Conservation (phyloP, 1,284 basidiomycete genomes). For the Trichosporon ovoides region DNA sequence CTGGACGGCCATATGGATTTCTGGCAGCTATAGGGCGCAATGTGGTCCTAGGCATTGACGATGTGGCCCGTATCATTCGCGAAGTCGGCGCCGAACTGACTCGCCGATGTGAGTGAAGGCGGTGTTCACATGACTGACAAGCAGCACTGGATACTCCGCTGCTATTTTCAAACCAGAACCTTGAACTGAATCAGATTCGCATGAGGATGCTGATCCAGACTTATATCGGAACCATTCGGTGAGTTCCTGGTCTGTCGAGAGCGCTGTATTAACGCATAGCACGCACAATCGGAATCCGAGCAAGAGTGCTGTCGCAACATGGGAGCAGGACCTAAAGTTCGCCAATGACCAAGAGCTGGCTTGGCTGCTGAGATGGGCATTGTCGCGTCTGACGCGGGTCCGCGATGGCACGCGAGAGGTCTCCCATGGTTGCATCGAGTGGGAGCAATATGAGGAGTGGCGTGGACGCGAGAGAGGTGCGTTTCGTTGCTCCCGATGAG, state of each 20-base stretch:
- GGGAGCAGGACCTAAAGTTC: conserved; percentile 71
- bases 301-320: conserved; percentile 45
- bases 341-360: conserved; percentile 78
- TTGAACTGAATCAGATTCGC: conserved; percentile 68
- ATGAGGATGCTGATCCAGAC: conserved; percentile 68
- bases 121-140: neutral
- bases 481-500: conserved; percentile 27
- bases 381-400: conserved; percentile 64
- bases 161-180: conserved; percentile 77
- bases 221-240: conserved; percentile 56
- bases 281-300: conserved; percentile 51
- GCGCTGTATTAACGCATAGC: conserved; percentile 42
- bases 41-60: conserved; percentile 62
- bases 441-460: conserved; percentile 72
- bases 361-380: conserved; percentile 78
- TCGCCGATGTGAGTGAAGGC: conserved; percentile 52
- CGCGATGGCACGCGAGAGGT: conserved; percentile 52
- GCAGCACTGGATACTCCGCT: conserved; percentile 75
- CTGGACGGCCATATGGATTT: conserved; percentile 33
- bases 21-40: conserved; percentile 32
- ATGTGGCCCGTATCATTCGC: conserved; percentile 64
- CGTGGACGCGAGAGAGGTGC: conserved; percentile 68
- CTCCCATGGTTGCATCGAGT: conserved; percentile 64
- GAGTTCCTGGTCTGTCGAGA: conserved; percentile 12
- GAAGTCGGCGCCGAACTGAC: conserved; percentile 66